Percentiles rank a stretch among this genome's conserved stretches.
phyloP scores from a whole-genome alignment of 768 basidiomycete genomes.

The Leccinum pellstonianum region DNA sequence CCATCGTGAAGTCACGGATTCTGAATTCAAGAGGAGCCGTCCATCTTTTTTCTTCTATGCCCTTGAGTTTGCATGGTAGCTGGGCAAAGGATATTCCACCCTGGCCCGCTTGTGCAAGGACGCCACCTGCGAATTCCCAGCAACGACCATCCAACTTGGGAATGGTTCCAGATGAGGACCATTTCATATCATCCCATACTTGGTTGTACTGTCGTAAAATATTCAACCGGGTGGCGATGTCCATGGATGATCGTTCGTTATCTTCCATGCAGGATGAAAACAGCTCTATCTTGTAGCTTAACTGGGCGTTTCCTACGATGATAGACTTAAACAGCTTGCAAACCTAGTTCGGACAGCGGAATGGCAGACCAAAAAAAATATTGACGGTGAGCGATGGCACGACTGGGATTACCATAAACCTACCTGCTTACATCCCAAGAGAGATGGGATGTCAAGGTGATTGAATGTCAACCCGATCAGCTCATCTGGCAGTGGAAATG shows the following conservation, averaged over 20 bases:
- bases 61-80: constrained; percentile 32
- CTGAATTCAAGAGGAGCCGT: constrained; percentile 23
- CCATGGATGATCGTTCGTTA: constrained; percentile 17
- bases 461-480: constrained; percentile 24
- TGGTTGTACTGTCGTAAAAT: constrained; percentile 28
- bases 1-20: constrained; percentile 38
- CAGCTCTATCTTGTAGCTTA: constrained; percentile 33
- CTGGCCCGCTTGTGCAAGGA: constrained; percentile 31
- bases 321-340: constrained; percentile 32
- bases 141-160: constrained; percentile 18
- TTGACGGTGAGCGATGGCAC: not conserved
- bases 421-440: constrained; percentile 30
- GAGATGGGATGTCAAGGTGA: constrained; percentile 30
- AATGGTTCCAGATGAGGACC: constrained; percentile 13
- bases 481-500: constrained; percentile 31
- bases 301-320: constrained; percentile 22
- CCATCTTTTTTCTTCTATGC: constrained; percentile 31
- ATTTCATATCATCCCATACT: constrained; percentile 31
- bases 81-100: constrained; percentile 24
- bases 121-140: constrained; percentile 38
- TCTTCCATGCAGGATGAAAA: constrained; percentile 31
- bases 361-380: not conserved
- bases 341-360: constrained; percentile 19
- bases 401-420: not conserved
- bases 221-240: constrained; percentile 22